phyloP scores from a whole-genome alignment of 2,329 filamentous ascomycete genomes.

The Pezicula neosporulosa region DNA sequence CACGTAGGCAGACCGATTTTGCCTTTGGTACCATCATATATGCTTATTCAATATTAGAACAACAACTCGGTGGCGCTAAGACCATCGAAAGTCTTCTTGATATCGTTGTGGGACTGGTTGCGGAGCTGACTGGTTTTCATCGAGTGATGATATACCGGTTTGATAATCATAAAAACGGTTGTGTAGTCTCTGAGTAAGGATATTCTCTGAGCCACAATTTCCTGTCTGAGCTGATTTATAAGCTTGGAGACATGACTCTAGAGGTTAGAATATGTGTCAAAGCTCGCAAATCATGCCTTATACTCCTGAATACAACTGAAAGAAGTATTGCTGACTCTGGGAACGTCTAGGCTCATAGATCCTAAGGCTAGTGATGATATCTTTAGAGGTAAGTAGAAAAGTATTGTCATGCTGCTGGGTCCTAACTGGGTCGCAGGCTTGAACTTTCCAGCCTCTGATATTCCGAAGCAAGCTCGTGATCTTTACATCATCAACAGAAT shows the following conservation, averaged over 20 bases:
- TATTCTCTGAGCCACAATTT: no score
- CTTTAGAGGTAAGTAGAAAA: neutral
- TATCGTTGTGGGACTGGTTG: constrained; percentile 17
- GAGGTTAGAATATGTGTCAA: no score
- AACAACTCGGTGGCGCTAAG: constrained; percentile 12
- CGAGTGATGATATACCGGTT: constrained; percentile 18
- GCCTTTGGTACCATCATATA: no score
- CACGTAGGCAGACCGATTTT: neutral
- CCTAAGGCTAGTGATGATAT: constrained; percentile 2
- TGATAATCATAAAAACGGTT: constrained; percentile 8
- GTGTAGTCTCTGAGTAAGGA: constrained; percentile 6
- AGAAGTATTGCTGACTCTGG: no score
- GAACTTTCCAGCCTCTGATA: constrained; percentile 80
- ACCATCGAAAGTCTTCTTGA: constrained; percentile 12
- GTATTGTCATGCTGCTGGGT: neutral
- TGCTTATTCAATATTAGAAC: neutral
- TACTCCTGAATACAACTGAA: no score
- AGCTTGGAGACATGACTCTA: no score
- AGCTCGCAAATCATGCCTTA: no score
- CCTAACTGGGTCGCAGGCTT: constrained; percentile 1
- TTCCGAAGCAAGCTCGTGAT: constrained; percentile 76
- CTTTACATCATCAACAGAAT: constrained; percentile 87
- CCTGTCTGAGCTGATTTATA: no score
- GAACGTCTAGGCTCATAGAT: neutral
- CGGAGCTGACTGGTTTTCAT: constrained; percentile 17